Evolutionary conservation across 129 eudicot genomes (phyloP), one percentile per base, ranked within the genome.

Genomic region (Artemisia annua): DNA sequence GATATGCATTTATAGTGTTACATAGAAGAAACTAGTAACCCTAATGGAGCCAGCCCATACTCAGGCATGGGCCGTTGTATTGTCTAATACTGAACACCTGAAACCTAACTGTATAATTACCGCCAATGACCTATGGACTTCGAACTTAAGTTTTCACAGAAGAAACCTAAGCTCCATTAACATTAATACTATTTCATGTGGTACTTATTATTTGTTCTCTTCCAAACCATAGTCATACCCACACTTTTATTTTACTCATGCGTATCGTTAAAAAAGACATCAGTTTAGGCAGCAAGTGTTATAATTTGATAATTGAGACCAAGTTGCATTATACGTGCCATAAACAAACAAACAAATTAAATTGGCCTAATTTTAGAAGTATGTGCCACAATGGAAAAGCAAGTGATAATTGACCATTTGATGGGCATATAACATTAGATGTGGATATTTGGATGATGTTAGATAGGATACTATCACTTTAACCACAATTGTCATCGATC

Each of bases 391-490:
- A 64, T 61, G 71, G 76, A 51, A 70, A 78, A 78, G 81, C 76
- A 71, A 78, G 72, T 24, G 69, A 11, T 66, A 54, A 75, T 61
- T 51, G 81, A 78, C 77, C 82, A 72, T 44, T 78, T 71, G 77
- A 71, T 71, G 44, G 49, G 60, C 35, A 78, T 56, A 46, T 71
- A 52, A 70, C 77, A 70, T 18, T 54, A 70, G 57, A 70, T 63
- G 46, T 70, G 67, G 72, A 78, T 78, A 66, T 63, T 64, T 71
- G 82, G 62, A 55, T 78, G 77, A 39, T 66, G 82, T 53, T 70
- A 63, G 59, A 70, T 71, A 54, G 82, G 73, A 71, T 78, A 58
- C 77, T 71, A 12, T 78, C 72, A 55, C 78, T 78, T 78, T 71
- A 67, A 55, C 66, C 56, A 53, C 73, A 71, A 39, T 63, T 28